Base-by-base conservation (phyloP, 441 rosid genomes). In the Erodium moschatum region DNA sequence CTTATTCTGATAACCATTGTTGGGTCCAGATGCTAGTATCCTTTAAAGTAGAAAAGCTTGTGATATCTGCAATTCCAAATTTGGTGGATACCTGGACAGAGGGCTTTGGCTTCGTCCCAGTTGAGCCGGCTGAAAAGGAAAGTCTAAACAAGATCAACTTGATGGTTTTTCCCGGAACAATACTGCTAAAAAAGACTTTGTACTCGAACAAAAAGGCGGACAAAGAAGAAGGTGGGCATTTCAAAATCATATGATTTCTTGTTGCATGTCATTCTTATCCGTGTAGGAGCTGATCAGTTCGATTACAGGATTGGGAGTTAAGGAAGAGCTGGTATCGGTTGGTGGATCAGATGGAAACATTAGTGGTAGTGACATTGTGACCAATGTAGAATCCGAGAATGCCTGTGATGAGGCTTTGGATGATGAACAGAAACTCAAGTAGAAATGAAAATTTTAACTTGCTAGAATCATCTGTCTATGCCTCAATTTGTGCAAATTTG, bases 101-200 rank as follows among this genome's bases (percentile, higher is more conserved):
- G 67, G 97, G 97, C 74, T 94, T 94, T 76, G 97, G 96, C 69
- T 94, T 94, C 76, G 48, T 63, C 64, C 78, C 81, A 4, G 77
- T 94, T 72, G 86, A 83, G 40, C 73, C 75, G 31, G 82, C 77
- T 1, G 97, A 94, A 78, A 88, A 82, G 71, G 77, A 67, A 69
- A 75, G 82, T 68, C 85, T 89, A 42, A 86, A 80, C 64, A 81
- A 73, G 74, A 71, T 87, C 77, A 94, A 89, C 80, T 81, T 91
- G 78, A 87, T 89, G 97, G 93, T 93, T 52, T 88, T 91, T 76
- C 98, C 96, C 6, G 97, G 96, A 50, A 79, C 98, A 1, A 64
- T 87, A 35, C 79, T 87, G 75, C 90, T 93, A 48, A 87, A 80
- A 65, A 93, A 93, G 78, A 66, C 82, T 1, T 80, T 90, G 60